These are phyloP conservation scores for Epichloe uncinata DNA, from an alignment of 2,329 filamentous ascomycete genomes.

Conservation along the genomic window DNA sequence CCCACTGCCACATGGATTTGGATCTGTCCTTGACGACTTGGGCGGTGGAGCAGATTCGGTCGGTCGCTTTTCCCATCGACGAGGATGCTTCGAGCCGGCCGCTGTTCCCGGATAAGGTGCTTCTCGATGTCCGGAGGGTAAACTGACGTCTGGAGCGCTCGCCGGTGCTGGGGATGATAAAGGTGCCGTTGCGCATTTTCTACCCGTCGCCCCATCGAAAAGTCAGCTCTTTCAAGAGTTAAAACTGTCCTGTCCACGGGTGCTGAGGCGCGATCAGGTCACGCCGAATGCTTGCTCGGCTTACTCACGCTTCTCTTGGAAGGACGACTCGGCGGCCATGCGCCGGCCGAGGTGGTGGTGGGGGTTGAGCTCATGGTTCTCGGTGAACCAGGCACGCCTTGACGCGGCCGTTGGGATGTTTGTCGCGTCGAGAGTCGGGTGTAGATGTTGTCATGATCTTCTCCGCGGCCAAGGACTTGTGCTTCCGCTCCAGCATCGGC, in stretches of 20 bases:
- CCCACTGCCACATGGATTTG: constrained; percentile 40
- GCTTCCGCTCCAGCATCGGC: too few relatives aligned
- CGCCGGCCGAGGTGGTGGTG: constrained; percentile 17
- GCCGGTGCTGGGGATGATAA: constrained; percentile 75
- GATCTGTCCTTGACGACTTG: constrained; percentile 18
- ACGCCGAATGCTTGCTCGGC: neutral
- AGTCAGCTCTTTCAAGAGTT: neutral
- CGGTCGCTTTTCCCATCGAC: constrained; percentile 8
- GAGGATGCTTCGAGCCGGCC: constrained; percentile 9
- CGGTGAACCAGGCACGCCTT: constrained; percentile 9
- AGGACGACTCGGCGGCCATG: constrained; percentile 29
- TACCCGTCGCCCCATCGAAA: constrained; percentile 15
- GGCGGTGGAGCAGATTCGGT: constrained; percentile 6
- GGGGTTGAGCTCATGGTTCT: constrained; percentile 26
- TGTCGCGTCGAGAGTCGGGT: neutral
- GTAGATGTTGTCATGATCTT: constrained; percentile 2
- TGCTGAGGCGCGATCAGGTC: neutral
- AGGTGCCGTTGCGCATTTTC: constrained; percentile 74
- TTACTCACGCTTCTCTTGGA: constrained; percentile 32
- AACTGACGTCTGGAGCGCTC: constrained; percentile 72
- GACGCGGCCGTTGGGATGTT: constrained; percentile 3
- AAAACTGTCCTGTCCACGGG: neutral
- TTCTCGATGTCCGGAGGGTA: constrained; percentile 48
- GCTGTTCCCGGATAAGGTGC: constrained; percentile 14
- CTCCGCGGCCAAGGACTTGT: neutral